Conservation (phyloP, 2,329 filamentous ascomycete species). For the Penicillium vulpinum region DNA sequence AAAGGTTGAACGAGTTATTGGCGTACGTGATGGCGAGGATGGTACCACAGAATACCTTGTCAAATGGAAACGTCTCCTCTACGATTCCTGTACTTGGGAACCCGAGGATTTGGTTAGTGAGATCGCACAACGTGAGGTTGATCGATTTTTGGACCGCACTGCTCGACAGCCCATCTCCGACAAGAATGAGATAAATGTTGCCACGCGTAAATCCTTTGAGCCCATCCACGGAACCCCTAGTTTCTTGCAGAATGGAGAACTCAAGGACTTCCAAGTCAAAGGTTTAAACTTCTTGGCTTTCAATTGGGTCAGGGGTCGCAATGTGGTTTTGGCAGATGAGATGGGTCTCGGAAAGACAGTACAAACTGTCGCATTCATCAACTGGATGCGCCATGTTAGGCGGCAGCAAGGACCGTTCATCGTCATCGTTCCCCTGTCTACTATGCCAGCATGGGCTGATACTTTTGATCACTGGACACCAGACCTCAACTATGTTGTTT, state of each 20-base stretch:
- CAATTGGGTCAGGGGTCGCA: slow-evolving; percentile 92
- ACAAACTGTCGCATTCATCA: slow-evolving; percentile 94
- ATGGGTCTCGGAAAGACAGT: slow-evolving; percentile 99
- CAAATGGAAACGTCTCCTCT: slow-evolving; percentile 94
- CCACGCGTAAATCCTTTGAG: slow-evolving; percentile 71
- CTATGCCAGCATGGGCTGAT: slow-evolving; percentile 97
- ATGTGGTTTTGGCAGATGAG: slow-evolving; percentile 96
- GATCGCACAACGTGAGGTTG: slow-evolving; percentile 84
- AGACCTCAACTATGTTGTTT: slow-evolving; percentile 95
- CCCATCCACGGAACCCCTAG: slow-evolving; percentile 76
- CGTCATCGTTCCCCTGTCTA: slow-evolving; percentile 94
- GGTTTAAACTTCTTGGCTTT: slow-evolving; percentile 94
- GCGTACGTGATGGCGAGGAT: slow-evolving; percentile 74
- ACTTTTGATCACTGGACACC: slow-evolving; percentile 97
- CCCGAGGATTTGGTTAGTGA: slow-evolving; percentile 69
- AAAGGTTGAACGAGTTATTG: slow-evolving; percentile 89
- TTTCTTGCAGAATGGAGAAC: slow-evolving; percentile 80
- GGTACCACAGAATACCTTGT: slow-evolving; percentile 79
- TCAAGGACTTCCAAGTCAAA: slow-evolving; percentile 89
- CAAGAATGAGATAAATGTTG: slow-evolving; percentile 70
- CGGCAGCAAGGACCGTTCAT: slow-evolving; percentile 92
- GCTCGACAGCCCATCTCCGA: slow-evolving; percentile 80
- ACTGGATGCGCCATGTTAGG: slow-evolving; percentile 89
- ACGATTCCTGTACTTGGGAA: slow-evolving; percentile 96
- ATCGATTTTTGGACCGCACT: slow-evolving; percentile 82